Percentiles rank a stretch among this genome's conserved stretches.
These are phyloP conservation scores for Diaporthe vexans DNA, from an alignment of 2,329 filamentous ascomycete genomes.

Conservation along the genomic window DNA sequence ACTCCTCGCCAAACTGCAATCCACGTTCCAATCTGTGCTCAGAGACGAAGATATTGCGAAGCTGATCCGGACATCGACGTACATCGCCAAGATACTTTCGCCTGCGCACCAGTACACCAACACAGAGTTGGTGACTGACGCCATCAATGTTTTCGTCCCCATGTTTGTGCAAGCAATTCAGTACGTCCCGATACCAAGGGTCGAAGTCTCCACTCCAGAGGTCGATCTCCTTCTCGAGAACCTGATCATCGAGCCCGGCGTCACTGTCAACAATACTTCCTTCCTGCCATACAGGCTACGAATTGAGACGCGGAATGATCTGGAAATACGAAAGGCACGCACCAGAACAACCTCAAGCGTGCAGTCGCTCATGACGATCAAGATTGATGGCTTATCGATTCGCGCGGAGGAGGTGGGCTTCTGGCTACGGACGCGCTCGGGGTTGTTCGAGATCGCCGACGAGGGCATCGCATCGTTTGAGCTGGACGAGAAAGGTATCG, in stretches of 20 bases:
- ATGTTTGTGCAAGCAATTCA: slow-evolving; percentile 83
- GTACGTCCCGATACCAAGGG: slow-evolving; percentile 88
- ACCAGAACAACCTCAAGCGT: slow-evolving; percentile 76
- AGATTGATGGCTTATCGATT: slow-evolving; percentile 85
- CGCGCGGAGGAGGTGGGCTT: slow-evolving; percentile 91
- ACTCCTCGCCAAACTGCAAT: slow-evolving; percentile 77
- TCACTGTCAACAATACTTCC: slow-evolving; percentile 85
- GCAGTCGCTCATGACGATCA: slow-evolving; percentile 81
- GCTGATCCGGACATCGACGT: slow-evolving; percentile 75
- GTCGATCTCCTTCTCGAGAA: slow-evolving; percentile 92
- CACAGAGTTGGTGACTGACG: slow-evolving; percentile 79
- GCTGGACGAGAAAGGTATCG: slow-evolving; percentile 88
- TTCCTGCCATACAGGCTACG: slow-evolving; percentile 90
- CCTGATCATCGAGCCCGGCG: slow-evolving; percentile 88
- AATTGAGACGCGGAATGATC: slow-evolving; percentile 86
- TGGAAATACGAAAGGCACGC: slow-evolving; percentile 85
- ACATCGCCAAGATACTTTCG: slow-evolving; percentile 78
- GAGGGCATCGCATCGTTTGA: slow-evolving; percentile 88
- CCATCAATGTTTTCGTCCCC: slow-evolving; percentile 85
- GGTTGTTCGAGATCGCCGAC: slow-evolving; percentile 81
- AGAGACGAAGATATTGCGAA: slow-evolving; percentile 80
- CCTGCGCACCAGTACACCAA: slow-evolving; percentile 76
- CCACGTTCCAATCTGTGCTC: slow-evolving; percentile 77
- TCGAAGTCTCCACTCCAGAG: slow-evolving; percentile 88
- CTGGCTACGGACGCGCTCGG: slow-evolving; percentile 85